Evolutionary conservation across 1,284 basidiomycete species (phyloP).

Genomic region (Cryptococcus floricola): DNA sequence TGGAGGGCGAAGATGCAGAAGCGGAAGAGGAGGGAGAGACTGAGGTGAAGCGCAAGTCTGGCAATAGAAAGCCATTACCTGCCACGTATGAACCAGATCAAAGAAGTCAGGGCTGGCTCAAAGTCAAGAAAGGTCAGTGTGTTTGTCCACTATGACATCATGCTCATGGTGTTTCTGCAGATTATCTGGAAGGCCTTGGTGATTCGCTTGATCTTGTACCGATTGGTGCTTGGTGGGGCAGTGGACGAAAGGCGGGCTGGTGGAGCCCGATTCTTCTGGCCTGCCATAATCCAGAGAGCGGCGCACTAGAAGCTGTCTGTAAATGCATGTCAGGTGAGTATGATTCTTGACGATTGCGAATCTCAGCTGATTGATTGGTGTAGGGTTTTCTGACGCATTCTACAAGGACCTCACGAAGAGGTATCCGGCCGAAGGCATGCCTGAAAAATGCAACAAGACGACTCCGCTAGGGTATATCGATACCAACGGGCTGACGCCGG

Average conservation of each 20-base stretch:
- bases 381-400: conserved; percentile 82
- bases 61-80: conserved; percentile 63
- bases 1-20: conserved; percentile 37
- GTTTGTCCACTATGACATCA: background rate
- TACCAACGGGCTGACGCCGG: conserved; percentile 69
- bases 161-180: conserved; percentile 9
- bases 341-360: background rate
- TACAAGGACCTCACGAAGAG: conserved; percentile 69
- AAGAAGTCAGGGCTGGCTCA: conserved; percentile 63
- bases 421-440: conserved; percentile 58
- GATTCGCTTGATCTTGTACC: conserved; percentile 61
- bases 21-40: conserved; percentile 26
- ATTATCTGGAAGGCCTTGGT: conserved; percentile 52
- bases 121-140: conserved; percentile 65
- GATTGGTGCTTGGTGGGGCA: conserved; percentile 84
- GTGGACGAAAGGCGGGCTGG: conserved; percentile 87
- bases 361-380: conserved; percentile 11
- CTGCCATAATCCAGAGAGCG: conserved; percentile 67
- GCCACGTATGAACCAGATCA: conserved; percentile 84
- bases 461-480: conserved; percentile 63
- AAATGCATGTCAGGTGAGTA: conserved; percentile 58
- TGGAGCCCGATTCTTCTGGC: conserved; percentile 89
- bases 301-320: conserved; percentile 72
- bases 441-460: conserved; percentile 60
- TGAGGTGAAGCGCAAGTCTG: conserved; percentile 28